Base-by-base conservation (phyloP, 1,284 basidiomycete genomes). In the Athelia sp. region DNA sequence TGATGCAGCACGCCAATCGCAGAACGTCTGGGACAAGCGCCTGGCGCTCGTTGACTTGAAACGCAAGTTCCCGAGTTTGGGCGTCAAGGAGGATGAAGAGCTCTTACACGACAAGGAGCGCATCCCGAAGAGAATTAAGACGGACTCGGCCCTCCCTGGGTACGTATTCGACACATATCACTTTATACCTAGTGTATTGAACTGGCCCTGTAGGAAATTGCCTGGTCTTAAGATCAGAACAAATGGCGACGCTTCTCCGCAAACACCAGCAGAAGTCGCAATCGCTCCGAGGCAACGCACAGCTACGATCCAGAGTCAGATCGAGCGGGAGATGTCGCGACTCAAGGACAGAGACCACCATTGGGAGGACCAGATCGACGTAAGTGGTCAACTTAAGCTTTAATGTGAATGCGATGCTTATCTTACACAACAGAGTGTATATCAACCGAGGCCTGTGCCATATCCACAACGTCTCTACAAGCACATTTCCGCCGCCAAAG, bases 331-430 rank as follows among this genome's bases (percentile, higher is more conserved):
- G 45, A 63, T 93, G 53, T 70, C 73, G 4, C 73, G 74, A 43
- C 82, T 83, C 62, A 88, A 86, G 63, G 90, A 89, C 54, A 73
- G 77, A 48, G 90, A 95, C 60, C 77, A 84, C 48, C 78, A 82
- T 40, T 95, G 92, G 87, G 93, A 96, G 58, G 93, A 96, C 60
- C 75, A 77, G 48, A 78, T 90, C 54, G 91, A 94, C 67, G 84
- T 90, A 59, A 64, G 77, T 67, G 19, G 36, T 2, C 52, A 22
- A 42, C 31, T 2, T 19, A 24, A n/a, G 6, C 44, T 50, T 18
- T 50, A 13, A 3, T 38, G 2, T 45, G 13, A 43, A 15, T 31
- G 21, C 48, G 44, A 43, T 48, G 47, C 22, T 22, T 36, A 53
- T 17, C 49, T 48, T 53, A 43, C 32, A 19, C 43, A 48, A 4